phyloP scores from a whole-genome alignment of 192 early-diverging fungal genomes.

The Coemansia sp. region DNA sequence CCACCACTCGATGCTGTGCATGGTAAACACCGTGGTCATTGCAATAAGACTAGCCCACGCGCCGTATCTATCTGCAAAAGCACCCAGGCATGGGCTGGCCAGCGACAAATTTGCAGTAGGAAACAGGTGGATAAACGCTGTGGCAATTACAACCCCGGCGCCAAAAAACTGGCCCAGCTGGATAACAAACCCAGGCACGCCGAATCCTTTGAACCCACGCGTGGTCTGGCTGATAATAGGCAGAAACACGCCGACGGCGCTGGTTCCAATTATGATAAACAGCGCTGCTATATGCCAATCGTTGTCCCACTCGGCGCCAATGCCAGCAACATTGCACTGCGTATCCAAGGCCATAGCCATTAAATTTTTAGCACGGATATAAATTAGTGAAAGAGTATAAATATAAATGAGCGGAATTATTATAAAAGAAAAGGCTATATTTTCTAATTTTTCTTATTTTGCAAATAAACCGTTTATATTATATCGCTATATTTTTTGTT shows the following conservation, averaged over 20 bases:
- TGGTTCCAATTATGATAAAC: conserved; percentile 60
- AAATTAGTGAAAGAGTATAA: conserved; percentile 5
- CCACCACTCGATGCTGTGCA: conserved; percentile 68
- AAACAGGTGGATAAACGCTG: conserved; percentile 74
- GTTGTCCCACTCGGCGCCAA: conserved; percentile 31
- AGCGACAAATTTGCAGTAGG: conserved; percentile 60
- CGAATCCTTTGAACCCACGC: conserved; percentile 17
- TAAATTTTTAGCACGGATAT: background rate
- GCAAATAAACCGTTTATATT: background rate
- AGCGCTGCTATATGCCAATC: conserved; percentile 57
- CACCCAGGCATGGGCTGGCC: conserved; percentile 54
- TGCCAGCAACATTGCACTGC: conserved; percentile 15
- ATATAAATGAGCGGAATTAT: background rate
- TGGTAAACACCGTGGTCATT: conserved; percentile 61
- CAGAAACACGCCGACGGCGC: conserved; percentile 57
- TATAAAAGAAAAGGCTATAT: background rate
- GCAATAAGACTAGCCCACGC: conserved; percentile 63
- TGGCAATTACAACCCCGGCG: conserved; percentile 72
- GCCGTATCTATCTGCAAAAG: conserved; percentile 50
- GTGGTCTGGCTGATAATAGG: conserved; percentile 51
- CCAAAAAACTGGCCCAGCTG: conserved; percentile 61
- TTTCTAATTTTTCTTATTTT: background rate
- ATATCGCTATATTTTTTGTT: background rate
- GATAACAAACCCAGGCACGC: conserved; percentile 40
- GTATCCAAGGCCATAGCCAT: conserved; percentile 6